Percentiles rank a stretch among this genome's conserved stretches.
Evolutionary conservation across 1,284 basidiomycete species (phyloP).

Genomic region (Ustilago shanxiensis): DNA sequence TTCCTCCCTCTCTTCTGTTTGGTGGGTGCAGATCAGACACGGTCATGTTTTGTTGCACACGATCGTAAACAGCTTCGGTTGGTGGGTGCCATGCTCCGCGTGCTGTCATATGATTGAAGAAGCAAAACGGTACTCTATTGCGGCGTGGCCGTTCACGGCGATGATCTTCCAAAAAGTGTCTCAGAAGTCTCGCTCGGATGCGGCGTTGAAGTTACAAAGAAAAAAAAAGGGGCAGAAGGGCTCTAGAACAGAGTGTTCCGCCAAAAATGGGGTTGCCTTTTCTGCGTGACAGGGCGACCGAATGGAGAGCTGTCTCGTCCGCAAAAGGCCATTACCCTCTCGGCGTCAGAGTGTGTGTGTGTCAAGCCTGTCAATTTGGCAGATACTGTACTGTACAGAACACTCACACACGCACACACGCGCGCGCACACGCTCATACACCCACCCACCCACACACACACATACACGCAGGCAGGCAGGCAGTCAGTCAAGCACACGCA

Average conservation of each 20-base stretch:
- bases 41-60: too few species aligned
- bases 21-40: too few species aligned
- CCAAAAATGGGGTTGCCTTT: neutral
- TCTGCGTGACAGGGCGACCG: neutral
- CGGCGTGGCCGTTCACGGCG: too few species aligned
- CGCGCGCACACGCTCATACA: neutral
- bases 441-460: neutral
- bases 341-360: neutral
- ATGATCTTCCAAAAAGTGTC: constrained; percentile 2
- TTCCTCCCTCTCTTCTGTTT: too few species aligned
- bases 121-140: too few species aligned
- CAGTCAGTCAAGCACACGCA: neutral
- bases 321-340: neutral
- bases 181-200: neutral
- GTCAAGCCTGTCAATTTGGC: too few species aligned
- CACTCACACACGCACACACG: constrained; percentile 1
- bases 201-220: neutral
- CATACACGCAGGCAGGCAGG: neutral
- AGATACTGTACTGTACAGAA: too few species aligned
- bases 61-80: too few species aligned
- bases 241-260: neutral
- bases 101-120: too few species aligned
- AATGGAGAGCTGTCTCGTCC: neutral
- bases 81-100: too few species aligned
- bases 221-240: neutral